Evolutionary conservation across 1,284 basidiomycete species (phyloP).

Genomic region (Volvariella surrecta): DNA sequence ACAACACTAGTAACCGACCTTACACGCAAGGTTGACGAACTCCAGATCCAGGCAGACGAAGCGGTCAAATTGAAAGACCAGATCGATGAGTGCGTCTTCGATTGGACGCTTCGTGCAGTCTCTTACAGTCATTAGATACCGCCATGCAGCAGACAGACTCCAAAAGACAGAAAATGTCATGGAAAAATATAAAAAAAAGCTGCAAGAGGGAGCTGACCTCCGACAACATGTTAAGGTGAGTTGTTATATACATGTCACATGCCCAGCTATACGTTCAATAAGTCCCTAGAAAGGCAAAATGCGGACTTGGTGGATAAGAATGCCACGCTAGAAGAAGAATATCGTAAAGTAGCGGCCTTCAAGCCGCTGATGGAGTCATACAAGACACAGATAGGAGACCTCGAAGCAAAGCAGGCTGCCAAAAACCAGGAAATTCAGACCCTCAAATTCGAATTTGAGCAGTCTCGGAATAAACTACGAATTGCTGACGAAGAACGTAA

Average conservation of each 20-base stretch:
- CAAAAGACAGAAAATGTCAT: slow-evolving; percentile 96
- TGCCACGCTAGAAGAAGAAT: slow-evolving; percentile 84
- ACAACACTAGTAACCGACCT: slow-evolving; percentile 61
- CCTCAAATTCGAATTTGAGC: slow-evolving; percentile 71
- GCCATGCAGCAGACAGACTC: slow-evolving; percentile 84
- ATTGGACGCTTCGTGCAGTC: background rate
- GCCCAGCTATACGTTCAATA: background rate
- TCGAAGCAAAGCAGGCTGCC: slow-evolving; percentile 64
- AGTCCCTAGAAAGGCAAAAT: slow-evolving; percentile 91
- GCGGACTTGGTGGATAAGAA: slow-evolving; percentile 88
- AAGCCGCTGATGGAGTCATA: slow-evolving; percentile 91
- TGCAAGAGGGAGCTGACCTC: slow-evolving; percentile 88
- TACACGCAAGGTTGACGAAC: slow-evolving; percentile 73
- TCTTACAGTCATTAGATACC: slow-evolving; percentile 44
- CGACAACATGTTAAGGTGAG: slow-evolving; percentile 78
- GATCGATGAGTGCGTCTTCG: slow-evolving; percentile 74
- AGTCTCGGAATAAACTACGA: slow-evolving; percentile 60
- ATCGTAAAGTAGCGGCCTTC: slow-evolving; percentile 78
- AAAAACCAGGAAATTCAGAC: slow-evolving; percentile 67
- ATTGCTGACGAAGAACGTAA: slow-evolving; percentile 64
- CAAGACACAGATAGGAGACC: slow-evolving; percentile 77
- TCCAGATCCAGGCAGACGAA: slow-evolving; percentile 74
- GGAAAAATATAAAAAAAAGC: slow-evolving; percentile 98
- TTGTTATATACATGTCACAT: background rate
- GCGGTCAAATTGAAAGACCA: slow-evolving; percentile 82